A percentile compares a stretch with the other conserved stretches of the same genome.
Conservation (phyloP, 768 basidiomycete species). For the Daedalea quercina region DNA sequence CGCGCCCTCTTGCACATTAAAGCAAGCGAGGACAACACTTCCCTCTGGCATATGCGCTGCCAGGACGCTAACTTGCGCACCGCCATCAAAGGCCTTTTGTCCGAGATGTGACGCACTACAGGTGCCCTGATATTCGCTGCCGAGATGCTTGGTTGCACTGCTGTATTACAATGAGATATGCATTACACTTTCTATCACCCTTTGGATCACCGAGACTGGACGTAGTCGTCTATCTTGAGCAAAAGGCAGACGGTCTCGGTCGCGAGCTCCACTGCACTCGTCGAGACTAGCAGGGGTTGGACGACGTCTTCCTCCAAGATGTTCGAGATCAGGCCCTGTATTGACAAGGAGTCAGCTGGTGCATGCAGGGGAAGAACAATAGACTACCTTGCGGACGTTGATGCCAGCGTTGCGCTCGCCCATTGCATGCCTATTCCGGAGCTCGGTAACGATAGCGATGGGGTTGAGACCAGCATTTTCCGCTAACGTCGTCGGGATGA, state of each 20-base stretch:
- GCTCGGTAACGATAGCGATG: constrained; percentile 95
- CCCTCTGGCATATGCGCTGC: constrained; percentile 65
- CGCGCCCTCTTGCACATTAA: constrained; percentile 46
- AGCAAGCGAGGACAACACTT: constrained; percentile 59
- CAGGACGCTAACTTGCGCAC: constrained; percentile 35
- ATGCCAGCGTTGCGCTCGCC: constrained; percentile 95
- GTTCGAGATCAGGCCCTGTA: constrained; percentile 90
- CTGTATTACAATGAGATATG: constrained; percentile 4
- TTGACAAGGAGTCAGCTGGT: background rate
- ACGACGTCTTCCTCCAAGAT: constrained; percentile 97
- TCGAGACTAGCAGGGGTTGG: constrained; percentile 91
- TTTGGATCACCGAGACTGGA: constrained; percentile 53
- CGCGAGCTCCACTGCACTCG: constrained; percentile 89
- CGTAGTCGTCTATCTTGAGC: constrained; percentile 93
- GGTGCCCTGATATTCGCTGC: no score
- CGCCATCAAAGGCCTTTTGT: constrained; percentile 38
- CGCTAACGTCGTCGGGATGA: constrained; percentile 95
- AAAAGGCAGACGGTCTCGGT: constrained; percentile 97
- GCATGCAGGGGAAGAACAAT: background rate
- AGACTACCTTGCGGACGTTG: constrained; percentile 86
- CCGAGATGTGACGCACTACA: constrained; percentile 8
- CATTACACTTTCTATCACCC: background rate
- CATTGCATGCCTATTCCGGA: constrained; percentile 92
- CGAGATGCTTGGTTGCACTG: background rate
- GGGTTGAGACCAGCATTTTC: constrained; percentile 99